A percentile compares a stretch with the other conserved stretches of the same genome.
Evolutionary conservation across 1,284 basidiomycete species (phyloP).

Genomic region (Rhodotorula sp.): DNA sequence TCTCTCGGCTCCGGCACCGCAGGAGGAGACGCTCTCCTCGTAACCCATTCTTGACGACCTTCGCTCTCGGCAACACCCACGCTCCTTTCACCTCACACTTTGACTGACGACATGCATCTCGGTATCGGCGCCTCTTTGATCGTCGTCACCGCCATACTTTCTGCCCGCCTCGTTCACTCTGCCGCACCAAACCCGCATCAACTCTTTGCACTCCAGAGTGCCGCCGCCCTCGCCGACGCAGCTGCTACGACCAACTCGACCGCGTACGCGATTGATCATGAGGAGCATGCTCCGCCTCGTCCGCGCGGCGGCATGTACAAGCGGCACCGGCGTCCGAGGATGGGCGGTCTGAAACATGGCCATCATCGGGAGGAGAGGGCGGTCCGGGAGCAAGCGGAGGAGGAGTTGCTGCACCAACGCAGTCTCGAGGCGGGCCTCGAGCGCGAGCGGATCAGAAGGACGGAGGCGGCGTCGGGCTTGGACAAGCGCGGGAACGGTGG

Average conservation of each 20-base stretch:
- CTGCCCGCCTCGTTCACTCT: background rate
- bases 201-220: slow-evolving; percentile 9
- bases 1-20: background rate
- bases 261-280: background rate
- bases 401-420: background rate
- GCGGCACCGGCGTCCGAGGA: slow-evolving; percentile 1
- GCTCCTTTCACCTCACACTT: background rate
- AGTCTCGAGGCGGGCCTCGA: background rate
- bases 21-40: no score
- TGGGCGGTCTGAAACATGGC: background rate
- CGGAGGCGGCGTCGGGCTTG: background rate
- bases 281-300: background rate
- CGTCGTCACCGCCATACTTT: background rate
- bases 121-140: background rate
- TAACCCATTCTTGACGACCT: no score
- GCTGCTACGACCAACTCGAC: background rate
- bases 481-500: background rate
- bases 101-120: background rate
- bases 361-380: background rate
- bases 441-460: background rate
- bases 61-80: background rate
- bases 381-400: background rate
- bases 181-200: slow-evolving; percentile 27
- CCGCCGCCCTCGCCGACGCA: slow-evolving; percentile 11
- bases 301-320: background rate